A percentile compares a stretch with the other conserved stretches of the same genome.
Conservation (phyloP, 441 rosid genomes). For the Melastoma candidum region DNA sequence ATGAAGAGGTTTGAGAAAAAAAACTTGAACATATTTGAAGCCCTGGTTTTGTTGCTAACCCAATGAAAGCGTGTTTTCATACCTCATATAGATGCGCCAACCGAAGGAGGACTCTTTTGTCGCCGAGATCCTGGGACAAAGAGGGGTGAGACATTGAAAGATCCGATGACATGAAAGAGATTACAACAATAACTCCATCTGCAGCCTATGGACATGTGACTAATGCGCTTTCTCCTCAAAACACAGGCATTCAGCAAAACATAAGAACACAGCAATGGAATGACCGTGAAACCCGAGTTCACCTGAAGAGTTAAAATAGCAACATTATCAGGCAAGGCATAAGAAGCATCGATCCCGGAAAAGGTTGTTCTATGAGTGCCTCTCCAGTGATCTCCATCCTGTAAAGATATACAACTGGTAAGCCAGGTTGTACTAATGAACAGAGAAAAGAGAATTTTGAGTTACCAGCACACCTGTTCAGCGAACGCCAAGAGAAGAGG, state of each 20-base stretch:
- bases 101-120: slow-evolving; percentile 46
- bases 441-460: neutral
- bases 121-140: slow-evolving; percentile 46
- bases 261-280: no score
- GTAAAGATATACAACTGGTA: slow-evolving; percentile 11
- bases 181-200: no score
- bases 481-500: slow-evolving; percentile 64
- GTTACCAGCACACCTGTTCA: slow-evolving; percentile 42
- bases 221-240: no score
- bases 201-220: no score
- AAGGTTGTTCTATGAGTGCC: slow-evolving; percentile 33
- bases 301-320: slow-evolving; percentile 24
- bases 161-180: no score
- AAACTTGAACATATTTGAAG: no score
- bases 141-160: slow-evolving; percentile 9
- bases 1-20: no score
- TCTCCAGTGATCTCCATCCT: slow-evolving; percentile 35
- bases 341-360: slow-evolving; percentile 52
- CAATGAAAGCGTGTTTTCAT: neutral
- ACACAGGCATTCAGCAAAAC: no score
- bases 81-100: slow-evolving; percentile 69
- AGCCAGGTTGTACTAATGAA: neutral
- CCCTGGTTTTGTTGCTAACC: no score
- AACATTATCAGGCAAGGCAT: slow-evolving; percentile 49
- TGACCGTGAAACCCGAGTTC: neutral